A percentile compares a stretch with the other conserved stretches of the same genome.
Conservation (phyloP, 192 early-diverging fungal genomes). For the Backusella liffmaniae region DNA sequence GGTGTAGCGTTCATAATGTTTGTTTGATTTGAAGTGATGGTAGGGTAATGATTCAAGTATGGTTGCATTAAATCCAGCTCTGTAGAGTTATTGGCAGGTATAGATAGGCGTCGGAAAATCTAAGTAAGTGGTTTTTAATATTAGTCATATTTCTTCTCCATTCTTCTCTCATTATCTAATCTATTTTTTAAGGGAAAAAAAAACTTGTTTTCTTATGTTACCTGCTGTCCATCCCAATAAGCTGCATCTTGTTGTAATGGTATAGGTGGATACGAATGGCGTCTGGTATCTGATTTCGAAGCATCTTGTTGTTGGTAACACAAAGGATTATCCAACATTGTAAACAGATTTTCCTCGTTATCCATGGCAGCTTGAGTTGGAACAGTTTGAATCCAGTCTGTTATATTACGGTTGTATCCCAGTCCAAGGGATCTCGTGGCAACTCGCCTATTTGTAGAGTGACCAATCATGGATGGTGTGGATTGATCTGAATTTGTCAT, state of each 20-base stretch:
- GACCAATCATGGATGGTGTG: not conserved
- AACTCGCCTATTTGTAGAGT: not conserved
- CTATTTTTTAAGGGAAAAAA: not conserved
- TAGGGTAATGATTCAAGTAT: not conserved
- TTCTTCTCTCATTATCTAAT: not conserved
- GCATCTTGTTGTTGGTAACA: not conserved
- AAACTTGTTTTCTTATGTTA: not conserved
- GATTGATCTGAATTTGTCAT: not conserved
- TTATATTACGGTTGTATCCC: conserved; percentile 6
- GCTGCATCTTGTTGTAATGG: not conserved
- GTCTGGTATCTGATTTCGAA: not conserved
- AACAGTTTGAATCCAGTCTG: conserved; percentile 7
- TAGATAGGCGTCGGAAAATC: conserved; percentile 8
- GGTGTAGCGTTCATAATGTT: not conserved
- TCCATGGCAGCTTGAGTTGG: not conserved
- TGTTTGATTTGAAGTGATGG: not conserved
- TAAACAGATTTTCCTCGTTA: not conserved
- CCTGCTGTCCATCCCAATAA: not conserved
- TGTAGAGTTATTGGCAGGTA: not conserved
- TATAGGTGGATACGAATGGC: conserved; percentile 6
- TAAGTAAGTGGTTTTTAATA: not conserved
- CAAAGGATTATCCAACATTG: not conserved
- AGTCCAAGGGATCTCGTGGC: not conserved
- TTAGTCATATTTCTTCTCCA: not conserved
- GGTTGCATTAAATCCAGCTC: not conserved